Evolutionary conservation across 2,329 filamentous ascomycete species (phyloP).

Genomic region (Epichloe uncinata): DNA sequence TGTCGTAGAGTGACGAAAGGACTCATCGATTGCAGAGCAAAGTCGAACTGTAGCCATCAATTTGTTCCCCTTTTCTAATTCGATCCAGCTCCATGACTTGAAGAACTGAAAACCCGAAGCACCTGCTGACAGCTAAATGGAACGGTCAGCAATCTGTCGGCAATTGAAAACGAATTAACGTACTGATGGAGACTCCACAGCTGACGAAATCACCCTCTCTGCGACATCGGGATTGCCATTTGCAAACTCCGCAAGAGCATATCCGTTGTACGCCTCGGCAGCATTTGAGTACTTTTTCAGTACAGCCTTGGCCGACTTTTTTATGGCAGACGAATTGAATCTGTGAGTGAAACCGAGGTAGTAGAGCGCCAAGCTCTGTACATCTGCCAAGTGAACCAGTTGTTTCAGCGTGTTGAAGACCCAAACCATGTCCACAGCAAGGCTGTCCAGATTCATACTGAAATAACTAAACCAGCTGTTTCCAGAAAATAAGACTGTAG

Average conservation of each 20-base stretch:
- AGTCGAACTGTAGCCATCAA: slow-evolving; percentile 24
- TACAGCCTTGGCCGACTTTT: slow-evolving; percentile 58
- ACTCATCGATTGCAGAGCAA: slow-evolving; percentile 24
- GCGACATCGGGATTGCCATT: slow-evolving; percentile 45
- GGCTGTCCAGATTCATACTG: slow-evolving; percentile 11
- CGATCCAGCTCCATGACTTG: slow-evolving; percentile 54
- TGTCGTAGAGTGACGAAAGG: slow-evolving; percentile 6
- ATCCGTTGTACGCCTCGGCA: slow-evolving; percentile 62
- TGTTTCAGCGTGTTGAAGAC: slow-evolving; percentile 43
- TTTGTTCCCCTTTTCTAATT: slow-evolving; percentile 32
- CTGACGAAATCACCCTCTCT: slow-evolving; percentile 51
- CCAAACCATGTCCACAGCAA: slow-evolving; percentile 29
- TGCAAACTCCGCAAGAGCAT: slow-evolving; percentile 56
- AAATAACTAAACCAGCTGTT: slow-evolving; percentile 32
- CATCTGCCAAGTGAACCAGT: slow-evolving; percentile 33
- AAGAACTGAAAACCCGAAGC: slow-evolving; percentile 31
- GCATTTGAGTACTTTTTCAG: slow-evolving; percentile 55
- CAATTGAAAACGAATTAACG: slow-evolving; percentile 5
- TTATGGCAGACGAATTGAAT: slow-evolving; percentile 40
- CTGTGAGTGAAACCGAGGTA: slow-evolving; percentile 49
- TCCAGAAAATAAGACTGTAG: slow-evolving; percentile 40
- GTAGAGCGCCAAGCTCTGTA: slow-evolving; percentile 46
- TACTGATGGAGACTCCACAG: slow-evolving; percentile 31
- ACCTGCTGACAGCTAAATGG: slow-evolving; percentile 8
- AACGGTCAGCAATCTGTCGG: slow-evolving; percentile 1